These are phyloP conservation scores for Cardiospermum halicacabum DNA, from an alignment of 345 rosid species.

Conservation along the genomic window DNA sequence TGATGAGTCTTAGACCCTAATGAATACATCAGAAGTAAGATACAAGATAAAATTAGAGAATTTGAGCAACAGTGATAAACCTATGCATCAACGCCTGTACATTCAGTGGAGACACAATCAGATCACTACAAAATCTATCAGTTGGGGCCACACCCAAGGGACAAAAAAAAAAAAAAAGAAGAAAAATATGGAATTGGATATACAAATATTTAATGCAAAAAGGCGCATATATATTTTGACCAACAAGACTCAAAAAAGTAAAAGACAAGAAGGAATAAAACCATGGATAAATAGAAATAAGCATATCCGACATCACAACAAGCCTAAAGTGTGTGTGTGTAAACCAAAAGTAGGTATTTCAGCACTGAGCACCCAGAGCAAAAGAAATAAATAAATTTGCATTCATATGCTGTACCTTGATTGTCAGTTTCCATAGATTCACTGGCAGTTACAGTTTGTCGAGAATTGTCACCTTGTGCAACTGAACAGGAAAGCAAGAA, in stretches of 20 bases:
- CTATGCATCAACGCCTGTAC: constrained; percentile 2
- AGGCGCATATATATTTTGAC: not conserved
- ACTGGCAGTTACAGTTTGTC: constrained; percentile 6
- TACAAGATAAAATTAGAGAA: not conserved
- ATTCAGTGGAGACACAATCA: constrained; percentile 16
- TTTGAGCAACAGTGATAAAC: not conserved
- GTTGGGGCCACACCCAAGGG: constrained; percentile 9
- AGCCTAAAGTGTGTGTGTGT: constrained; percentile 8
- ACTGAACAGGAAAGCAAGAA: constrained; percentile 16
- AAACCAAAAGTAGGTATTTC: not conserved
- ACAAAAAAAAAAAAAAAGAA: not conserved
- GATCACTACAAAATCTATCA: constrained; percentile 6
- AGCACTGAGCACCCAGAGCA: not conserved
- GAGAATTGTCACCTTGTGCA: constrained; percentile 5
- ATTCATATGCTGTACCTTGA: not conserved
- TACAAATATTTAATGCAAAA: not conserved
- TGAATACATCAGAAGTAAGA: constrained; percentile 2
- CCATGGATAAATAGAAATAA: not conserved
- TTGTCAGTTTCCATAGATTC: constrained; percentile 18
- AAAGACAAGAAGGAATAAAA: not conserved
- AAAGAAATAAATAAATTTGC: not conserved
- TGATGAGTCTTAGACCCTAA: constrained; percentile 7
- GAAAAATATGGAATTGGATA: too few species aligned
- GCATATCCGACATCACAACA: not conserved
- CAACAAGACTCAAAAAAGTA: not conserved